Conservation (phyloP, 1,284 basidiomycete genomes). For the Fomitopsis palustris region DNA sequence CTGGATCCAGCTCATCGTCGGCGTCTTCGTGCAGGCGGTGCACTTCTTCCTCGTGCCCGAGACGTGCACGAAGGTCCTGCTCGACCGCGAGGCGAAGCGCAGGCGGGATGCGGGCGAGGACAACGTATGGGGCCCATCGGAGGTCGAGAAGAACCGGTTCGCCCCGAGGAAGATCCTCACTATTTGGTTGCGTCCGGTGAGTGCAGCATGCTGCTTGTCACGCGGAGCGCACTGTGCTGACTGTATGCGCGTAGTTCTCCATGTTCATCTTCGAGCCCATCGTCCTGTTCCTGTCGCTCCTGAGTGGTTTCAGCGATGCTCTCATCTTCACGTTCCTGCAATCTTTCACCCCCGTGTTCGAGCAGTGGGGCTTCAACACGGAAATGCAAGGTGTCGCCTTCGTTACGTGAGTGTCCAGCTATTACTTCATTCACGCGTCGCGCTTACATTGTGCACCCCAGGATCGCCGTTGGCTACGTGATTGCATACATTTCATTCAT, state of each 20-base stretch:
- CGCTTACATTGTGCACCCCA: background rate
- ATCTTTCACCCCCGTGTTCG: background rate
- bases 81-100: background rate
- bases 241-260: background rate
- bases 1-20: background rate
- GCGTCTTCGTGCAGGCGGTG: background rate
- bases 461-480: background rate
- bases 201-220: background rate
- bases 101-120: background rate
- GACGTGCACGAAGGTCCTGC: background rate
- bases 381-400: background rate
- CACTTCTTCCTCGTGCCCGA: constrained; percentile 1
- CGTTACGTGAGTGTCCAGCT: background rate
- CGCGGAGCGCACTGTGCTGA: background rate
- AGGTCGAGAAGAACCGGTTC: background rate
- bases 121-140: background rate
- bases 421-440: background rate
- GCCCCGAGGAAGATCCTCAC: background rate
- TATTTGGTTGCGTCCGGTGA: background rate
- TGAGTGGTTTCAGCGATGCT: background rate
- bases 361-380: background rate
- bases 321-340: constrained; percentile 2
- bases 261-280: background rate
- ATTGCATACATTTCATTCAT: background rate
- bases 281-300: background rate